Evolutionary conservation across 1,139 yeast species (phyloP), one percentile per base, ranked within the genome.

Genomic region (Wickerhamomyces sp.): DNA sequence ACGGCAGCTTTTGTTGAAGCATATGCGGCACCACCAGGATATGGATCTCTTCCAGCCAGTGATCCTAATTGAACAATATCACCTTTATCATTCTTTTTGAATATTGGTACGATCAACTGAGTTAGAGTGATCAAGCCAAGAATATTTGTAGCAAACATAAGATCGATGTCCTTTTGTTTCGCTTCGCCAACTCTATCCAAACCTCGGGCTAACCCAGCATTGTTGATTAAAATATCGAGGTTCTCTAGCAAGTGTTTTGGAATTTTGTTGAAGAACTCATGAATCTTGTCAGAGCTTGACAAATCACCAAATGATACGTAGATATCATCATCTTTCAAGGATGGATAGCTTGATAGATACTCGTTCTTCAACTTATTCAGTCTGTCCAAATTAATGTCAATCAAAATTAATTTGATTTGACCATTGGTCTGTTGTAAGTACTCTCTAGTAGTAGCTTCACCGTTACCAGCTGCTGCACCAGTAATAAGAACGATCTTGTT

Each of bases 1-100:
- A 84, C 76, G 27, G 87, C 84, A 11, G 89, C 84, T 66, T 84
- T 84, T 46, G 87, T 76, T 13, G 90, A 79, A 63, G 91, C 83
- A 67, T 84, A 84, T 50, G 84, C 80, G 14, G 82, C 79, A 39
- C 90, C 91, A 46, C 81, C 86, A 18, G 89, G 87, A 65, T 84
- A 84, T 2, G 88, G 79, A 51, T 83, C 90, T 55, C 84, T 73
- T 23, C 89, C 91, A 14, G 93, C 91, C 62, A 84, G 78, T 4
- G 89, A 81, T 13, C 91, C 90, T 45, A 84, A 60, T 60, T 81
- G 81, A 54, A 84, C 78, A 45, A 84, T 76, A 52, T 83, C 89
- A 34, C 93, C 93, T 27, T 61, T 53, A 42, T 56, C 45, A 37
- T 50, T 55, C 61, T 59, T 57, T 62, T 76, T 76, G 67, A 82